A percentile compares a stretch with the other conserved stretches of the same genome.
Evolutionary conservation across 2,329 filamentous ascomycete genomes (phyloP).

Genomic region (Pseudonectria foliicola): DNA sequence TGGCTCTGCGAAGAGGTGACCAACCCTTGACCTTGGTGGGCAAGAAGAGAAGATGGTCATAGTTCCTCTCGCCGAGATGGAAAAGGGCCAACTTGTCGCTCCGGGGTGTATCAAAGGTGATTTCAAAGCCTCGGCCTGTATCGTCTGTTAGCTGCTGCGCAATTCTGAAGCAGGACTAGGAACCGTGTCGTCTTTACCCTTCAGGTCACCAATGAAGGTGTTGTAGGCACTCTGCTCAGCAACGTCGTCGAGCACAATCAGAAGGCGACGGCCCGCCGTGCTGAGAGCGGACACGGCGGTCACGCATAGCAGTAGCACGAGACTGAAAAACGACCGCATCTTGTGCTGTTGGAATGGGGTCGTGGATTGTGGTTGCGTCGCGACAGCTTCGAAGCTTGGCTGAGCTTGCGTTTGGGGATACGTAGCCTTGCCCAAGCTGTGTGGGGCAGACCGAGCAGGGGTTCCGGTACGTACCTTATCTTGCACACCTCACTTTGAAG

Average conservation of each 20-base stretch:
- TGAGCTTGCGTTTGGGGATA: constrained; percentile 29
- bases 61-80: constrained; percentile 76
- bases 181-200: constrained; percentile 42
- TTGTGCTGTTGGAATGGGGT: constrained; percentile 7
- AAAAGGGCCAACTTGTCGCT: constrained; percentile 72
- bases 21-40: constrained; percentile 85
- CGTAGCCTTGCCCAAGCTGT: constrained; percentile 27
- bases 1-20: constrained; percentile 11
- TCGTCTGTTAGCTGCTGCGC: constrained; percentile 14
- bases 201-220: constrained; percentile 68
- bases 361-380: constrained; percentile 11
- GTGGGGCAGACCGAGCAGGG: constrained; percentile 6
- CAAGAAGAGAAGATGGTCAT: constrained; percentile 85
- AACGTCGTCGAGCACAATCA: constrained; percentile 80
- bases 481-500: too few species aligned
- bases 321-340: constrained; percentile 70
- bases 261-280: constrained; percentile 68
- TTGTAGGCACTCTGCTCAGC: constrained; percentile 77
- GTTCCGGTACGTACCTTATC: neutral
- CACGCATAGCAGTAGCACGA: constrained; percentile 59
- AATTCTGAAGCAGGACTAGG: neutral
- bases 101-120: constrained; percentile 79
- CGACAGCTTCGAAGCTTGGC: constrained; percentile 20
- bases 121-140: constrained; percentile 72
- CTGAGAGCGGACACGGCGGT: constrained; percentile 69